Percentiles rank a stretch among this genome's conserved stretches.
Evolutionary conservation across 306 rosid species (phyloP).

Genomic region (Castanospermum australe): DNA sequence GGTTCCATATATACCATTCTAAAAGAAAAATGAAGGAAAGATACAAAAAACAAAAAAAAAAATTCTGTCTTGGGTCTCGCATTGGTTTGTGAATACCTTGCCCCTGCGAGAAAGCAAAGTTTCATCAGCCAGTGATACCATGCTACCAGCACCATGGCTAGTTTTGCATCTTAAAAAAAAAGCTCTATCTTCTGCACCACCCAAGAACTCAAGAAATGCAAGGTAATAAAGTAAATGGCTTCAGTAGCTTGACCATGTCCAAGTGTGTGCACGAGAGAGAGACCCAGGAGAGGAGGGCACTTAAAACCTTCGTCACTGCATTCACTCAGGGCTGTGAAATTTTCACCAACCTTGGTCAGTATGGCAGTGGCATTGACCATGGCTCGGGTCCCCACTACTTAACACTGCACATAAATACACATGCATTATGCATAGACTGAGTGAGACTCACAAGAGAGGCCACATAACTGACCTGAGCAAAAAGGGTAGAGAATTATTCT

Average conservation of each 20-base stretch:
- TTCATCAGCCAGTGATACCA: slow-evolving; percentile 14
- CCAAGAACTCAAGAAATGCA: neutral
- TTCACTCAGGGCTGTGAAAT: slow-evolving; percentile 42
- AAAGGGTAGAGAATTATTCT: slow-evolving; percentile 10
- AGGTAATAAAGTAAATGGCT: neutral
- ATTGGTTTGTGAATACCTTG: neutral
- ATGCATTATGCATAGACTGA: slow-evolving; percentile 45
- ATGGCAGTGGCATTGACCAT: slow-evolving; percentile 40
- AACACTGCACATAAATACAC: slow-evolving; percentile 36
- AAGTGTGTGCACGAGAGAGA: neutral
- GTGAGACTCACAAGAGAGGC: neutral
- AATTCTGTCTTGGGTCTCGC: neutral
- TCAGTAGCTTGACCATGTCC: slow-evolving; percentile 17
- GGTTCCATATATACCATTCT: neutral
- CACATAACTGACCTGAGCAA: slow-evolving; percentile 14
- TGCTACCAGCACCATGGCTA: slow-evolving; percentile 12
- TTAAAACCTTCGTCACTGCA: slow-evolving; percentile 23
- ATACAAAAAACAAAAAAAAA: neutral
- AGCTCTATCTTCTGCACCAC: neutral
- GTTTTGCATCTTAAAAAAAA: neutral
- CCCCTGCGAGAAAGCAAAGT: slow-evolving; percentile 19
- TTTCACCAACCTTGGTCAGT: slow-evolving; percentile 47
- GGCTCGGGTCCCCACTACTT: slow-evolving; percentile 37
- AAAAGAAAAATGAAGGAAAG: neutral
- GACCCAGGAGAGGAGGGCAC: neutral